Conservation (phyloP, 257 asterid genomes). For the Dorcoceras hygrometricum region DNA sequence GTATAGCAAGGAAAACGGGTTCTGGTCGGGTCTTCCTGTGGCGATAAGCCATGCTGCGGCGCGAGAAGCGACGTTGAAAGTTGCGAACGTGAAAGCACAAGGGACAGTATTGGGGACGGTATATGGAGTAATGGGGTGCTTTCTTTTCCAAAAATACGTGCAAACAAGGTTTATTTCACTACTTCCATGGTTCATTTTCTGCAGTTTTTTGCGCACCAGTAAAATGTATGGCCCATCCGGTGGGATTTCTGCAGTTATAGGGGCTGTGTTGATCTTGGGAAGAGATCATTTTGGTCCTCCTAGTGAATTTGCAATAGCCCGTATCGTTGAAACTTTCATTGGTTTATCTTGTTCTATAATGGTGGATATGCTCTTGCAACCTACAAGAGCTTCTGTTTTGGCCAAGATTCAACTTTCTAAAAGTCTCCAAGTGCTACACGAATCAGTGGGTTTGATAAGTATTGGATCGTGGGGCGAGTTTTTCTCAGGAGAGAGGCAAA, state of each 20-base stretch:
- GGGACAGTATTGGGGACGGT: slow-evolving; percentile 85
- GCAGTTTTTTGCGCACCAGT: slow-evolving; percentile 60
- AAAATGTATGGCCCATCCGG: slow-evolving; percentile 90
- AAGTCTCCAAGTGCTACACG: slow-evolving; percentile 36
- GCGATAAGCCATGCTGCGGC: slow-evolving; percentile 65
- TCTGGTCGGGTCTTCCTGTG: slow-evolving; percentile 81
- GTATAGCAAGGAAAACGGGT: slow-evolving; percentile 64
- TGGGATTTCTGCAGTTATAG: slow-evolving; percentile 74
- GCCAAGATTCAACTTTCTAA: slow-evolving; percentile 58
- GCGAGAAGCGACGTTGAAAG: slow-evolving; percentile 71
- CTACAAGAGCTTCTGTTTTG: slow-evolving; percentile 69
- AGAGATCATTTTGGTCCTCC: slow-evolving; percentile 67
- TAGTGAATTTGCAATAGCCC: slow-evolving; percentile 71
- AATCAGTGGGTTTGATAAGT: slow-evolving; percentile 33
- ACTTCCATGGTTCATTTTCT: slow-evolving; percentile 80
- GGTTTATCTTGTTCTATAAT: slow-evolving; percentile 72
- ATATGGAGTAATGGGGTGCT: slow-evolving; percentile 78
- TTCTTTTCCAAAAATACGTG: slow-evolving; percentile 54
- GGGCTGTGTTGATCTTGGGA: slow-evolving; percentile 68
- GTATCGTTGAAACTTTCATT: slow-evolving; percentile 77
- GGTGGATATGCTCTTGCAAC: slow-evolving; percentile 72
- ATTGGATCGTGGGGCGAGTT: slow-evolving; percentile 25
- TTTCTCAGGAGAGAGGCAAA: slow-evolving; percentile 33
- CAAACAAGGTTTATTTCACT: slow-evolving; percentile 65
- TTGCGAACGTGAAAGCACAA: slow-evolving; percentile 72